Base-by-base conservation (phyloP, 192 early-diverging fungal genomes). In the Coemansia umbellata region DNA sequence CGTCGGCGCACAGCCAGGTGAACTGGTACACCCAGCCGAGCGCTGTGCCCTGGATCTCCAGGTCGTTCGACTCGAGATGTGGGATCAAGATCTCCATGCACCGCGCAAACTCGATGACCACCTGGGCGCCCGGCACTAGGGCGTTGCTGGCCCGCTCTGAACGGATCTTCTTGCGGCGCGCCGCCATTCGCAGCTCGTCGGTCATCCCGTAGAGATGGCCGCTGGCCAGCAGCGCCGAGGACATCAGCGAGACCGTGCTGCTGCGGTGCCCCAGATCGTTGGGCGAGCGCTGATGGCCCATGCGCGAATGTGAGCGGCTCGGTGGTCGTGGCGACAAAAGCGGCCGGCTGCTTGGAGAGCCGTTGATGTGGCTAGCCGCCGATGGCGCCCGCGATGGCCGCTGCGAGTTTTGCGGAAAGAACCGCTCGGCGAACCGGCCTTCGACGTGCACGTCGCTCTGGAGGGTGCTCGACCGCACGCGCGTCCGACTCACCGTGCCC, bases 11-110 rank as follows among this genome's bases (percentile, higher is more conserved):
- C 19, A 95, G 73, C 21, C 74, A 69, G 21, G 94, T 87, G 53
- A 99, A 94, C 61, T 89, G 88, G 57, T 88, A 85, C 41, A 95
- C 84, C 97, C 97, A 99, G 35, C 81, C 78, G 15, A 99, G 65
- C 1, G 94, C 92, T 1, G 87, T 94, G 41, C 82, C 85, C 74
- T 98, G 97, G 15, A 92, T 94, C 50, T 97, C 94, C 68, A 93
- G 84, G 33, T 89, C 87, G 50, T 53, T 47, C 13, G 70, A 69
- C 35, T 65, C 62, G 8, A 98, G 69, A 62, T 96, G 90, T 22
- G 90, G 89, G 24, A 85, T 74, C 10, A 98, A 75, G 28, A 97
- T 98, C 24, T 82, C 70, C 1, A 94, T 82, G 61, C 93, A 91
- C 13, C 84, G 80, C 21, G 82, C 84, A 80, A 92, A 95, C 58